Evolutionary conservation across 1,139 yeast species (phyloP), one percentile per base, ranked within the genome.

Genomic region (Geotrichum cucujoidarum): DNA sequence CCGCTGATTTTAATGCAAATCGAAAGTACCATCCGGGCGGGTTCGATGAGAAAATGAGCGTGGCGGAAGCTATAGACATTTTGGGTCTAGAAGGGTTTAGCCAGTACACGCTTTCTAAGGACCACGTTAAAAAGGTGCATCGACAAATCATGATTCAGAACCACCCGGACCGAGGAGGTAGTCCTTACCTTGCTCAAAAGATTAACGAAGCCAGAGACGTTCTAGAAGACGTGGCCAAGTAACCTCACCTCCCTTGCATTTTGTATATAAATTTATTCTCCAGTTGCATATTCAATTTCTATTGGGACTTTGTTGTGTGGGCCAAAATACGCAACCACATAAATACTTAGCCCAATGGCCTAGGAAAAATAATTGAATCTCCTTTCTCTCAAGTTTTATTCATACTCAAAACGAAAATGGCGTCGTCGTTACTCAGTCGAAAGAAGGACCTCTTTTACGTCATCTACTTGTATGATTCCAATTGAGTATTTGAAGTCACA

Each of bases 121-220:
- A 52, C 17, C 71, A 75, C 43, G 67, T 86, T 40, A 73, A 75
- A 50, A 70, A 71, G 48, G 68, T 78, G 53, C 88, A 85, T 62
- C 69, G 92, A 48, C 69, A 68, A 47, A 71, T 81, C 57, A 83
- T 85, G 84, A 69, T 82, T 47, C 59, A 71, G 46, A 86, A 78
- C 58, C 95, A 85, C 61, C 95, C 95, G 0, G 95, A 85, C 62
- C 75, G 74, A 55, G 81, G 84, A 4, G 95, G 95, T 0, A 80
- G 88, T 55, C 75, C 77, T 45, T 84, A 79, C 58, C 55, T 85
- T 43, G 81, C 87, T 2, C 80, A 80, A 72, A 83, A 85, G 61
- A 79, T 86, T 52, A 85, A 86, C 62, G 82, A 80, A 61, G 95
- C 95, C 1, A 79, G 78, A 55, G 87, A 81, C 40, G 63, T 82